These are phyloP conservation scores for Arthrobotrys megalospora DNA, from an alignment of 2,329 filamentous ascomycete genomes.

Conservation along the genomic window DNA sequence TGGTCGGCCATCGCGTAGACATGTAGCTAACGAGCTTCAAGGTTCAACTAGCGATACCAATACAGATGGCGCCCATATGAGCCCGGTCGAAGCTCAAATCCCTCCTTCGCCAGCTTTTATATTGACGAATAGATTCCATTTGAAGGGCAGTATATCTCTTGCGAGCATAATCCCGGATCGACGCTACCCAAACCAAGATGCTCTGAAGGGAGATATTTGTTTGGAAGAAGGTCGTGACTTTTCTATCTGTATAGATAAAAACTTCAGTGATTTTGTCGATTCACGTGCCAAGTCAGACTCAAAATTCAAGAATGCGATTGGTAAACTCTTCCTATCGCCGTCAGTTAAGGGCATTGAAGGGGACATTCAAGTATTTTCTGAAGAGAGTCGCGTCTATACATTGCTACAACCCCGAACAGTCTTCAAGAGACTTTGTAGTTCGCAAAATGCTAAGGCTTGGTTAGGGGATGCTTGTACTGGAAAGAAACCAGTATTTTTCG, in stretches of 20 bases:
- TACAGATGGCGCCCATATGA: background rate
- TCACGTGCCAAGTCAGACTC: constrained; percentile 17
- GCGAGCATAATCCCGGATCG: constrained; percentile 36
- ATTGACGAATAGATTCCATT: constrained; percentile 23
- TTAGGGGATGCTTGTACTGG: background rate
- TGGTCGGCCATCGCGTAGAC: too few species aligned
- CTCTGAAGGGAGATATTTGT: background rate
- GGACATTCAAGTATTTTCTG: constrained; percentile 39
- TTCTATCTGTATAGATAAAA: constrained; percentile 34
- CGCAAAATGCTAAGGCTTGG: background rate
- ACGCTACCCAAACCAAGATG: constrained; percentile 47
- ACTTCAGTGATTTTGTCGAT: constrained; percentile 37
- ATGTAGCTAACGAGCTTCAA: too few species aligned
- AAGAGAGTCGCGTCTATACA: constrained; percentile 39
- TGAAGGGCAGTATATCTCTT: constrained; percentile 27
- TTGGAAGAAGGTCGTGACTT: constrained; percentile 38
- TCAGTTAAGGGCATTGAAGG: constrained; percentile 23
- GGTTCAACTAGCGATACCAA: too few species aligned
- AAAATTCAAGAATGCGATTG: constrained; percentile 32
- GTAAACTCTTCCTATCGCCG: constrained; percentile 26
- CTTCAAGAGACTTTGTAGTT: constrained; percentile 25
- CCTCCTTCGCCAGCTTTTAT: constrained; percentile 26
- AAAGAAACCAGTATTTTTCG: constrained; percentile 30
- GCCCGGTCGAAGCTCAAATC: background rate
- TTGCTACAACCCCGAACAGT: constrained; percentile 32